Evolutionary conservation across 164 flowering plant genomes (phyloP).

Genomic region (Buxus sempervirens): DNA sequence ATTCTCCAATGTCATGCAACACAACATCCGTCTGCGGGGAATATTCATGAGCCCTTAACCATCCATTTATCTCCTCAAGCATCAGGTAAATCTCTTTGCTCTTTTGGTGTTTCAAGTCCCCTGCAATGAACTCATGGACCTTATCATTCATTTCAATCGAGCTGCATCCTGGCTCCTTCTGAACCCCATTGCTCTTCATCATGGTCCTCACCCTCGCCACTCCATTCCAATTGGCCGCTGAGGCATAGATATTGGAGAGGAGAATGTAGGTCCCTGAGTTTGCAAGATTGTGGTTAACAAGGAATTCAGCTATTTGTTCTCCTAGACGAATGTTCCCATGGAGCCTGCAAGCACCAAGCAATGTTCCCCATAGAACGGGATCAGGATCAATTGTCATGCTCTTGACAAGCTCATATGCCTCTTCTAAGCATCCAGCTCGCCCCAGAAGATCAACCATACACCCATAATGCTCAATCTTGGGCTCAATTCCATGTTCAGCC

Average conservation of each 20-base stretch:
- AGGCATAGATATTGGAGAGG: slow-evolving; percentile 76
- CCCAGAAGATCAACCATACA: slow-evolving; percentile 89
- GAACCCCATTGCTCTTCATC: slow-evolving; percentile 57
- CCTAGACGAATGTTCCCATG: slow-evolving; percentile 49
- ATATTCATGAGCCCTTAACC: slow-evolving; percentile 53
- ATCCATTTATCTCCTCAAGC: slow-evolving; percentile 52
- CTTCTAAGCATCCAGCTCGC: slow-evolving; percentile 61
- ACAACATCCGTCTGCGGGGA: slow-evolving; percentile 50
- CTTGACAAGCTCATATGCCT: slow-evolving; percentile 61
- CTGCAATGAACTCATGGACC: slow-evolving; percentile 73
- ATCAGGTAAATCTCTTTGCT: slow-evolving; percentile 55
- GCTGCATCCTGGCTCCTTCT: slow-evolving; percentile 82
- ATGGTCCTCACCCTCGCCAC: slow-evolving; percentile 60
- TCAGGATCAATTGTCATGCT: slow-evolving; percentile 52
- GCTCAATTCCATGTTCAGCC: slow-evolving; percentile 46
- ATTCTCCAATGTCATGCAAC: slow-evolving; percentile 51
- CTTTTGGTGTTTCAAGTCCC: slow-evolving; percentile 60
- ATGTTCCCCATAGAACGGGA: slow-evolving; percentile 60
- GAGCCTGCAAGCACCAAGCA: slow-evolving; percentile 65
- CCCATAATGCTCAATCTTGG: slow-evolving; percentile 84
- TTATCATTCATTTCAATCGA: slow-evolving; percentile 56
- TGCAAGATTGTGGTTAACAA: slow-evolving; percentile 38
- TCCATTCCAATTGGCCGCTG: slow-evolving; percentile 58
- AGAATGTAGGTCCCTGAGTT: slow-evolving; percentile 70
- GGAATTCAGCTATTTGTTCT: slow-evolving; percentile 53